phyloP scores from a whole-genome alignment of 768 basidiomycete genomes.

The Lactifluus subvellereus region DNA sequence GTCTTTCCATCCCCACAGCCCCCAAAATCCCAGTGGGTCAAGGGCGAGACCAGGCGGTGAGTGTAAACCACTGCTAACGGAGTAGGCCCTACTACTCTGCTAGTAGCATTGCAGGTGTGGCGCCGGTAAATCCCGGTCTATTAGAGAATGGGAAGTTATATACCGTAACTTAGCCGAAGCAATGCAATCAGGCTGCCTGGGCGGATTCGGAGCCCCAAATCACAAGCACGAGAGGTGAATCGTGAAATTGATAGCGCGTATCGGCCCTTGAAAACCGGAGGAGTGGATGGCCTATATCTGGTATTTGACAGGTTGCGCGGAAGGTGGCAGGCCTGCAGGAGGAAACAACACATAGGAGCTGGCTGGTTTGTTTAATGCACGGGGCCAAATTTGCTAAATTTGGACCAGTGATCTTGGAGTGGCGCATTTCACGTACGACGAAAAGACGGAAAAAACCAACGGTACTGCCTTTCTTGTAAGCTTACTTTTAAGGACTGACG shows the following conservation, averaged over 20 bases:
- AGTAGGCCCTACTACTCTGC: too few relatives aligned
- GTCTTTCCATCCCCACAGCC: background rate
- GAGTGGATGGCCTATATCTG: too few relatives aligned
- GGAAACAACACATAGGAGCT: background rate
- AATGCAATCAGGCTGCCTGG: background rate
- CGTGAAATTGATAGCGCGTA: background rate
- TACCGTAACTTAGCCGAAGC: background rate
- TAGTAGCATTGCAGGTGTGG: background rate
- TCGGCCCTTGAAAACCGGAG: background rate
- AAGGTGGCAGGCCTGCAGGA: background rate
- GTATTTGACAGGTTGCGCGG: background rate
- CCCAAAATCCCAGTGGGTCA: background rate
- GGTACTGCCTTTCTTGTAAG: too few relatives aligned
- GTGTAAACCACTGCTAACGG: too few relatives aligned
- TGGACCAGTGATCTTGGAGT: background rate
- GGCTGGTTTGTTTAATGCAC: background rate
- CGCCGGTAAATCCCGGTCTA: background rate
- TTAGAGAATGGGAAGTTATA: background rate
- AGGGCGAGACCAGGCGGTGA: background rate
- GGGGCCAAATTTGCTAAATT: background rate
- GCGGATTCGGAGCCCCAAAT: background rate
- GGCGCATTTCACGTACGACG: background rate
- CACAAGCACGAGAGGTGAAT: background rate
- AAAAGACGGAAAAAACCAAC: too few relatives aligned
- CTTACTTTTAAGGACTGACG: background rate